Evolutionary conservation across 2,329 filamentous ascomycete genomes (phyloP).

Genomic region (Decorospora gaudefroyi): DNA sequence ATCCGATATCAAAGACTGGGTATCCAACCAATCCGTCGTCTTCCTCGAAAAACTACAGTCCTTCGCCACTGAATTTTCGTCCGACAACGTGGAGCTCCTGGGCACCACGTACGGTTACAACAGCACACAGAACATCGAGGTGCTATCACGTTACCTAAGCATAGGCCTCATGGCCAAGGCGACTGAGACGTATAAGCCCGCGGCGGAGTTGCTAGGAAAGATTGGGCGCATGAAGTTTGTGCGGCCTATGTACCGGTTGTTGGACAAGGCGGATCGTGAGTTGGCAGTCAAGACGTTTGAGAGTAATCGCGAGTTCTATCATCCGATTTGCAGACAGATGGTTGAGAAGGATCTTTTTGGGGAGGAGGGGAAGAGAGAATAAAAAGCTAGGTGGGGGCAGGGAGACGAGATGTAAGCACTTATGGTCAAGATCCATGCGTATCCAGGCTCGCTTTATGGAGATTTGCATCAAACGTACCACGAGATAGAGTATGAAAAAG

Average conservation of each 20-base stretch:
- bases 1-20: constrained; percentile 73
- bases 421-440: no score
- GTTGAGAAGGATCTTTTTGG: constrained; percentile 80
- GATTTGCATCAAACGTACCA: no score
- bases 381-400: neutral
- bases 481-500: no score
- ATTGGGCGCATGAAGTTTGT: constrained; percentile 99
- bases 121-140: constrained; percentile 81
- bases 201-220: constrained; percentile 73
- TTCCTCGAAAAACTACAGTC: constrained; percentile 81
- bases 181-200: constrained; percentile 67
- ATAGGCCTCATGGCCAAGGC: constrained; percentile 78
- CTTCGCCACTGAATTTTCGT: constrained; percentile 65
- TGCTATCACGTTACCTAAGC: constrained; percentile 78
- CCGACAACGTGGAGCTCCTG: constrained; percentile 70
- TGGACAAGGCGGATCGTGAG: constrained; percentile 74
- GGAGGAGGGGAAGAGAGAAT: constrained; percentile 23
- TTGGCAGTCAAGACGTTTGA: constrained; percentile 82
- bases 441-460: no score
- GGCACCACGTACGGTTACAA: constrained; percentile 71
- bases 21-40: constrained; percentile 86
- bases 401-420: no score
- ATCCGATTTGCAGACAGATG: constrained; percentile 81
- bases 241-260: constrained; percentile 75
- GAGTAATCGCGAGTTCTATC: constrained; percentile 89